These are phyloP conservation scores for Logfia minima DNA, from an alignment of 129 eudicot genomes.

Conservation along the genomic window DNA sequence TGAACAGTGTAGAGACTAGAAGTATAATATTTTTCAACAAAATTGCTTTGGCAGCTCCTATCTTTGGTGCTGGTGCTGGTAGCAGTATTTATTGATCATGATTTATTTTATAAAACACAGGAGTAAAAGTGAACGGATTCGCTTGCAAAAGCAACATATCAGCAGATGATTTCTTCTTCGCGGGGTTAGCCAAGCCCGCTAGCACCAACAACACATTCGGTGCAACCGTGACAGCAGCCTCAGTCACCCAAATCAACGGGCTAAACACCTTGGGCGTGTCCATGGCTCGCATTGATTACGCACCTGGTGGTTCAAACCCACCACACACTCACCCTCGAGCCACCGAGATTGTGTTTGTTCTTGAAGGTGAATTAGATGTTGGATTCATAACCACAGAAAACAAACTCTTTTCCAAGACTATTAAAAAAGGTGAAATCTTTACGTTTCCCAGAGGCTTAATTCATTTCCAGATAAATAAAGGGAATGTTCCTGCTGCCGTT, in stretches of 20 bases:
- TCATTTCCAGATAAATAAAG: conserved; percentile 71
- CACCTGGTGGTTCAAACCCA: conserved; percentile 55
- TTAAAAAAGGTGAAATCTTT: conserved; percentile 60
- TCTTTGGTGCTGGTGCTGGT: too few relatives aligned
- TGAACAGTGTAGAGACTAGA: too few relatives aligned
- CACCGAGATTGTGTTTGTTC: conserved; percentile 67
- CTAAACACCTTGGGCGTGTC: conserved; percentile 81
- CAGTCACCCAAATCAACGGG: conserved; percentile 54
- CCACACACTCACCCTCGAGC: conserved; percentile 67
- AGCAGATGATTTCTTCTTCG: conserved; percentile 17
- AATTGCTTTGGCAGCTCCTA: too few relatives aligned
- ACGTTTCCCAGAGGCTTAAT: conserved; percentile 66
- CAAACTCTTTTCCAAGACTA: conserved; percentile 48
- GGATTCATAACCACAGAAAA: conserved; percentile 71
- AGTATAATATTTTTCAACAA: too few relatives aligned
- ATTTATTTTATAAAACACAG: not conserved
- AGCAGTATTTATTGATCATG: too few relatives aligned
- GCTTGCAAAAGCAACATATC: conserved; percentile 8
- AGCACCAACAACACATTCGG: conserved; percentile 18
- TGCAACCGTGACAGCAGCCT: conserved; percentile 30
- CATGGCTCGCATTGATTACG: conserved; percentile 66
- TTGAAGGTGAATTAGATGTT: conserved; percentile 63
- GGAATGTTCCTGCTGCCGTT: conserved; percentile 51
- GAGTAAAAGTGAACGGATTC: conserved; percentile 14
- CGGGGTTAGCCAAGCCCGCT: not conserved